Evolutionary conservation across 2,329 filamentous ascomycete species (phyloP).

Genomic region (Xenoacremonium recifei): DNA sequence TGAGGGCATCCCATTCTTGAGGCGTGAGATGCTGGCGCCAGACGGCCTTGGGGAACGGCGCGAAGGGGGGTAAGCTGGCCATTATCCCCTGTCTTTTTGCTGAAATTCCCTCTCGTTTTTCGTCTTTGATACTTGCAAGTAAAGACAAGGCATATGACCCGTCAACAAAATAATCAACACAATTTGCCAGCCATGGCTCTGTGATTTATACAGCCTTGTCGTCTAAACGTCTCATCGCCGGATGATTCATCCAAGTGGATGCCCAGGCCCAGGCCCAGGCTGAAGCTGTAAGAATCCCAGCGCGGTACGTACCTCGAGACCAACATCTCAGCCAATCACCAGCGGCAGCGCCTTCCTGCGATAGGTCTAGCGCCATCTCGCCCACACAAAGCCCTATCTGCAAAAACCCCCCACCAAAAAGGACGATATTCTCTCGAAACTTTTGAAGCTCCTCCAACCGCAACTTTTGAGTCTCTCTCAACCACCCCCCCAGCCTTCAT

Average conservation of each 20-base stretch:
- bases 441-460: too few species aligned
- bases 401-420: conserved; percentile 16
- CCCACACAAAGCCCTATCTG: conserved; percentile 14
- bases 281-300: too few species aligned
- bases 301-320: background rate
- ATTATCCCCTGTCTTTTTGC: conserved; percentile 30
- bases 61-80: conserved; percentile 66
- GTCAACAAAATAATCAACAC: too few species aligned
- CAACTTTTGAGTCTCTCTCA: background rate
- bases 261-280: conserved; percentile 2
- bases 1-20: conserved; percentile 73
- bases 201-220: background rate
- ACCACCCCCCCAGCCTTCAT: conserved; percentile 32
- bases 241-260: conserved; percentile 40
- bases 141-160: too few species aligned
- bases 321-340: background rate
- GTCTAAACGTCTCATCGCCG: conserved; percentile 34
- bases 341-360: background rate
- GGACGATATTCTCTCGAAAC: too few species aligned
- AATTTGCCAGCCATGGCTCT: conserved; percentile 4
- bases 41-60: conserved; percentile 68
- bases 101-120: too few species aligned
- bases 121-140: too few species aligned
- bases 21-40: conserved; percentile 66
- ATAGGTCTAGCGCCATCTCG: conserved; percentile 8